phyloP scores from a whole-genome alignment of 129 eudicot genomes.

The Flaveria ramosissima region DNA sequence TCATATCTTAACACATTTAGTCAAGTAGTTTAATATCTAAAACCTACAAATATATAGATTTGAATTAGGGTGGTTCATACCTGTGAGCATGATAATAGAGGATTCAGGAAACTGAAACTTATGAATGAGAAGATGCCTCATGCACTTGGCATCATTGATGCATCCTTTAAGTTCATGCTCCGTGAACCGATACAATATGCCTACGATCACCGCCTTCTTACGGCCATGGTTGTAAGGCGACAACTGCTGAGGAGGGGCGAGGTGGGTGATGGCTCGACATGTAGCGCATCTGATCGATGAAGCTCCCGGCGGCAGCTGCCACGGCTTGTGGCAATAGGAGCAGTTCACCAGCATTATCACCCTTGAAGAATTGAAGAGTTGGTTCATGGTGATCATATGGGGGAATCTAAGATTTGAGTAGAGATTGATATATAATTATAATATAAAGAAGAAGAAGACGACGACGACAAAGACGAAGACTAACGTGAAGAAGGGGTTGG shows the following conservation, averaged over 20 bases:
- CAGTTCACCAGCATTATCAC: slow-evolving; percentile 71
- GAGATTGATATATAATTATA: slow-evolving; percentile 13
- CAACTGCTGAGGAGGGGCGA: slow-evolving; percentile 46
- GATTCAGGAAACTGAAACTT: slow-evolving; percentile 86
- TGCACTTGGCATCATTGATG: slow-evolving; percentile 91
- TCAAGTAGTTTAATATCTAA: too few relatives aligned
- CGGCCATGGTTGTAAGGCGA: slow-evolving; percentile 67
- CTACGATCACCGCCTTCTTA: slow-evolving; percentile 90
- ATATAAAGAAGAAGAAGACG: too few relatives aligned
- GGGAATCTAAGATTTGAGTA: not conserved
- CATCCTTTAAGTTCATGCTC: slow-evolving; percentile 92
- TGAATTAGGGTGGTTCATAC: too few relatives aligned
- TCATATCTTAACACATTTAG: too few relatives aligned
- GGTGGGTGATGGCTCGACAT: slow-evolving; percentile 67
- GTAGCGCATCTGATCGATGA: slow-evolving; percentile 67
- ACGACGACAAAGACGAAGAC: not conserved
- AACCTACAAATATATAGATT: too few relatives aligned
- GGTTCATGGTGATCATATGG: not conserved
- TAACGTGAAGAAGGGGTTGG: not conserved
- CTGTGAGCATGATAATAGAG: slow-evolving; percentile 92
- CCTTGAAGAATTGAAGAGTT: not conserved
- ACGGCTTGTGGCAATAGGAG: slow-evolving; percentile 60
- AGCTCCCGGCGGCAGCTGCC: slow-evolving; percentile 84
- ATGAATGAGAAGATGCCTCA: slow-evolving; percentile 69
- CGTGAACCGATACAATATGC: slow-evolving; percentile 69